These are phyloP conservation scores for Euphrasia arctica DNA, from an alignment of 305 asterid species.

Conservation along the genomic window DNA sequence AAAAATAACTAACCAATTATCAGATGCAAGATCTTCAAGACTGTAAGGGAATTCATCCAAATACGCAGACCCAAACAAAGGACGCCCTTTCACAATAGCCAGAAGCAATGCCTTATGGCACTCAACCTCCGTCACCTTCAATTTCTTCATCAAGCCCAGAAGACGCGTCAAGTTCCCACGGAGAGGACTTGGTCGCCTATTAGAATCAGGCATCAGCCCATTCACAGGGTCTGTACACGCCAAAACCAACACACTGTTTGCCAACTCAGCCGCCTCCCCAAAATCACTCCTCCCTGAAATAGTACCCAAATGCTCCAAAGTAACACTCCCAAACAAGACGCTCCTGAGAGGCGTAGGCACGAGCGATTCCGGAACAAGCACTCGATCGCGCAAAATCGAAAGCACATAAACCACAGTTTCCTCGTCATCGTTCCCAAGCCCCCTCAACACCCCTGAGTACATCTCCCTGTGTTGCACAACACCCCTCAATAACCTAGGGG, in stretches of 20 bases:
- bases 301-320: slow-evolving; percentile 72
- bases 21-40: slow-evolving; percentile 72
- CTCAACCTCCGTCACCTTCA: slow-evolving; percentile 65
- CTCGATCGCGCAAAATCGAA: slow-evolving; percentile 54
- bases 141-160: slow-evolving; percentile 84
- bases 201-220: slow-evolving; percentile 89
- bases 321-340: slow-evolving; percentile 89
- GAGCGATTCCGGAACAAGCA: slow-evolving; percentile 70
- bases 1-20: slow-evolving; percentile 61
- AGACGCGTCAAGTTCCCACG: slow-evolving; percentile 77
- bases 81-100: slow-evolving; percentile 72
- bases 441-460: slow-evolving; percentile 89
- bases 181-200: slow-evolving; percentile 65
- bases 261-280: slow-evolving; percentile 61
- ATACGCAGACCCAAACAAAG: slow-evolving; percentile 71
- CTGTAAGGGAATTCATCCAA: slow-evolving; percentile 88
- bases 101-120: slow-evolving; percentile 69
- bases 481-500: slow-evolving; percentile 75
- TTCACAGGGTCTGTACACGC: slow-evolving; percentile 79
- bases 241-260: slow-evolving; percentile 55
- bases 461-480: slow-evolving; percentile 83
- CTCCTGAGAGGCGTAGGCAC: slow-evolving; percentile 86
- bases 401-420: slow-evolving; percentile 61
- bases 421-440: slow-evolving; percentile 82
- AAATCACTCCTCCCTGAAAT: slow-evolving; percentile 68